Conservation (phyloP, 1,284 basidiomycete species). For the Malassezia slooffiae region DNA sequence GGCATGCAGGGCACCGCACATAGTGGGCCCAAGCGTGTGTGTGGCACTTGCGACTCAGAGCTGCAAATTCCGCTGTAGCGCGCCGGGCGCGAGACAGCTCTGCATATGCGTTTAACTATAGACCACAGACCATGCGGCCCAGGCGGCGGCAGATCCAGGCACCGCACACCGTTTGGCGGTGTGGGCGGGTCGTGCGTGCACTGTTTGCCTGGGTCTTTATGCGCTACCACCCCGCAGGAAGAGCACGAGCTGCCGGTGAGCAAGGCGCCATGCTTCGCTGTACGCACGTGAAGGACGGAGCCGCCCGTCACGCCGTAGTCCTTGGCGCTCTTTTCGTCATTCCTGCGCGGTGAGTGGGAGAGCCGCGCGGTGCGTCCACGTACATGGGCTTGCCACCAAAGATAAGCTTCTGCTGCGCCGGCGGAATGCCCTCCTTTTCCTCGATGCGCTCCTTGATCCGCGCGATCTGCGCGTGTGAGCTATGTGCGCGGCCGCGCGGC, state of each 20-base stretch:
- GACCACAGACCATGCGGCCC: too few relatives aligned
- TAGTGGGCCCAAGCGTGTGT: too few relatives aligned
- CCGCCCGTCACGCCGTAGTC: constrained; percentile 45
- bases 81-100: too few relatives aligned
- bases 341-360: constrained; percentile 20
- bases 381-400: constrained; percentile 91
- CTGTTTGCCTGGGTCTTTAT: too few relatives aligned
- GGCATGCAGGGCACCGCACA: too few relatives aligned
- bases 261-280: not conserved
- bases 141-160: too few relatives aligned
- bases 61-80: too few relatives aligned
- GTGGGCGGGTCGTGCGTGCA: too few relatives aligned
- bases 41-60: too few relatives aligned
- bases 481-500: not conserved
- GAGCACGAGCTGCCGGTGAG: constrained; percentile 30
- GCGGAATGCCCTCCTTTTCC: constrained; percentile 96
- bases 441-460: constrained; percentile 98
- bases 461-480: constrained; percentile 58
- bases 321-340: constrained; percentile 46
- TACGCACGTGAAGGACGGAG: constrained; percentile 44
- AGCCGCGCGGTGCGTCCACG: constrained; percentile 50
- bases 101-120: too few relatives aligned
- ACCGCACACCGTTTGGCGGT: too few relatives aligned
- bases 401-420: constrained; percentile 89
- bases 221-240: constrained; percentile 37